Conservation (phyloP, 2,329 filamentous ascomycete genomes). For the Sarocladiaceae sp. region DNA sequence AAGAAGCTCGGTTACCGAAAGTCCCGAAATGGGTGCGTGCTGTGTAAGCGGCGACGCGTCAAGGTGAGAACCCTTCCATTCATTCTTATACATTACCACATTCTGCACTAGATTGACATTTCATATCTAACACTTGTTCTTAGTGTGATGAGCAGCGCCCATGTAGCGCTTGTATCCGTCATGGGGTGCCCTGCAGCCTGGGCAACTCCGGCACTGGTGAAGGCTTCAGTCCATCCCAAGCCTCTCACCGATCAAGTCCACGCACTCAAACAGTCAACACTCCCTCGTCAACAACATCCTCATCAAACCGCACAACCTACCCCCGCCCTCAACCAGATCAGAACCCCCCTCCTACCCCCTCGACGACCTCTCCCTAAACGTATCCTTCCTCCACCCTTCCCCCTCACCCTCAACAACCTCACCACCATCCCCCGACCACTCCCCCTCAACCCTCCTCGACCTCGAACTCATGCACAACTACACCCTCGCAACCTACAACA, state of each 20-base stretch:
- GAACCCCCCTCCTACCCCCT: background rate
- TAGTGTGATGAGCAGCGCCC: slow-evolving; percentile 6
- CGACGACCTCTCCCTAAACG: background rate
- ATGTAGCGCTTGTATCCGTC: background rate
- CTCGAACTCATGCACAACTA: slow-evolving; percentile 7
- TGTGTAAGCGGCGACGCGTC: slow-evolving; percentile 1
- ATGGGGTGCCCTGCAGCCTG: slow-evolving; percentile 1
- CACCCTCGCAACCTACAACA: background rate
- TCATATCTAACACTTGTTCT: background rate
- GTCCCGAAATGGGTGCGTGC: slow-evolving; percentile 4
- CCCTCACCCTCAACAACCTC: background rate
- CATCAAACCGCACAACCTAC: background rate
- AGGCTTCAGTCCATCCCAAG: background rate
- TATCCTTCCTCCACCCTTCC: background rate
- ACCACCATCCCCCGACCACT: background rate
- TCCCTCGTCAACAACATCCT: background rate
- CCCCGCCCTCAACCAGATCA: background rate
- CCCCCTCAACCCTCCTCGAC: background rate
- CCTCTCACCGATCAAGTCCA: background rate
- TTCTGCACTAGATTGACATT: background rate
- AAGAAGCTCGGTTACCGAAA: slow-evolving; percentile 7
- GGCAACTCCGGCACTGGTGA: background rate
- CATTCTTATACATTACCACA: background rate
- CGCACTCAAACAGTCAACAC: background rate
- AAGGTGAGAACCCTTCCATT: background rate